These are phyloP conservation scores for Alternaria tenuissima DNA, from an alignment of 2,329 filamentous ascomycete species.

Conservation along the genomic window DNA sequence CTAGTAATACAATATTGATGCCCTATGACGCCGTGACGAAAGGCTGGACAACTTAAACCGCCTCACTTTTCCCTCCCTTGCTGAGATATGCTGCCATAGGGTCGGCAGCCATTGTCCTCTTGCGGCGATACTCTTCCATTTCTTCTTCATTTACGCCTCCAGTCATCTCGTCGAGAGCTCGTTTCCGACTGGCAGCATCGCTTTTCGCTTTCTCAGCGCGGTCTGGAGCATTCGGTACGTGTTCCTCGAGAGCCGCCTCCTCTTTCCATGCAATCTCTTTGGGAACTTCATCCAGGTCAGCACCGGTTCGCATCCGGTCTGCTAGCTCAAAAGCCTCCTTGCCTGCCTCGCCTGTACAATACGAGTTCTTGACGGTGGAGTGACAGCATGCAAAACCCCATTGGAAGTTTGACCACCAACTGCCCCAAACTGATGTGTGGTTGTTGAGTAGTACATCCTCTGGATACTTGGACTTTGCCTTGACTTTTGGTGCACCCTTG, in stretches of 20 bases:
- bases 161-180: slow-evolving; percentile 80
- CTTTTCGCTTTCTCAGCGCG: slow-evolving; percentile 51
- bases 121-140: slow-evolving; percentile 83
- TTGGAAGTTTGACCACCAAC: slow-evolving; percentile 94
- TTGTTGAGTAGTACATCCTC: slow-evolving; percentile 92
- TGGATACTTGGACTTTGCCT: slow-evolving; percentile 86
- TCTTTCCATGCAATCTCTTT: slow-evolving; percentile 54
- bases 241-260: slow-evolving; percentile 51
- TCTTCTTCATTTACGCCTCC: slow-evolving; percentile 82
- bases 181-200: slow-evolving; percentile 66
- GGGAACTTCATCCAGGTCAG: slow-evolving; percentile 55
- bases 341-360: slow-evolving; percentile 92
- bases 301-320: slow-evolving; percentile 64
- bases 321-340: slow-evolving; percentile 81
- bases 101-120: slow-evolving; percentile 76
- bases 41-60: slow-evolving; percentile 51
- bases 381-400: slow-evolving; percentile 98
- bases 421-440: slow-evolving; percentile 91
- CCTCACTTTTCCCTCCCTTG: slow-evolving; percentile 73
- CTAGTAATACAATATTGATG: slow-evolving; percentile 26
- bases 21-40: slow-evolving; percentile 16
- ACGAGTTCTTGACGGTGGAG: slow-evolving; percentile 93
- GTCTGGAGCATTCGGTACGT: slow-evolving; percentile 56
- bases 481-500: slow-evolving; percentile 82
- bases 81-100: slow-evolving; percentile 82